Base-by-base conservation (phyloP, 805 yeast genomes). In the Blastobotrys muscicola region DNA sequence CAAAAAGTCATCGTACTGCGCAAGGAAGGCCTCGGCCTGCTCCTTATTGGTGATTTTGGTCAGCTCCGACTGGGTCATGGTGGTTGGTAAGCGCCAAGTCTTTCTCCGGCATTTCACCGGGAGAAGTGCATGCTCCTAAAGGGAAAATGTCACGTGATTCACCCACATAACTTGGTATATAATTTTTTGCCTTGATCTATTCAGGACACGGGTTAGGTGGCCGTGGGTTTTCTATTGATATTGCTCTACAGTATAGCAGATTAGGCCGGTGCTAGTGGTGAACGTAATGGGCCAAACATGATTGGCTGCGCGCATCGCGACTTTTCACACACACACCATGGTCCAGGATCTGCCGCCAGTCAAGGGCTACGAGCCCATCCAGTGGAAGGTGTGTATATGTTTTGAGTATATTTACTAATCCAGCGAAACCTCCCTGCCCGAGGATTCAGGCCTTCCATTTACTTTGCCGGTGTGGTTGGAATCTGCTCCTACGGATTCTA, bases 351-450 rank as follows among this genome's bases (percentile, higher is more conserved):
- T 85, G 58, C 95, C 95, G 57, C 95, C 95, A 45, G 69, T 75
- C 55, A 85, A 84, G 45, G 94, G 95, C 49, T 85, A 85, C 57
- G 87, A 82, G 50, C 82, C 83, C 36, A 75, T 85, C 48, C 95
- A 85, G 67, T 85, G 94, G 94, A 82, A 81, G 60, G 66, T 62
- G 46, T 35, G 64, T 42, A 32, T 9, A 6, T 13, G 8, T 9
- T 13, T 11, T n/a, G 39, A 9, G 29, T 16, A 29, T 14, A 15
- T 33, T 23, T 12, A 38, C 26, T 23, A 39, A 15, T 36, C 12
- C 42, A 61, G 67, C 76, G 94, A 61, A 81, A 85, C 62, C 66
- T 85, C 39, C 95, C 95, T 16, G 68, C 90, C 2, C 71, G 95
- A 53, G 95, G 95, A 2, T 85, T 85, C 67, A 70, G 90, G 45